These are phyloP conservation scores for Eragrostis curvula DNA, from an alignment of 176 grass and related monocot genomes.

Conservation along the genomic window DNA sequence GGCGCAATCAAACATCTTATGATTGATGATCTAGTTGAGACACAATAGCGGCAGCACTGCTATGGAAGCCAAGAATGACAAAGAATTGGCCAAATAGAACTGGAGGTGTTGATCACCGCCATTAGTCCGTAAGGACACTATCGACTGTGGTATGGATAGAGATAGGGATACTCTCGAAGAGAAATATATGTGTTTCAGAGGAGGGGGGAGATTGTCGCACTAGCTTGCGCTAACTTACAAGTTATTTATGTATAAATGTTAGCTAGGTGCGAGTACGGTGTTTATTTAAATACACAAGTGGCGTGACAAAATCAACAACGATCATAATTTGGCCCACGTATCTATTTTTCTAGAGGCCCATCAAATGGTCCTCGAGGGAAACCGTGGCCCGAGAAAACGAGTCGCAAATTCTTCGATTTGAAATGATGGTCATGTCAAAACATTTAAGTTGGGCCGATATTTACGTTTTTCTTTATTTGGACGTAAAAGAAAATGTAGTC, in stretches of 20 bases:
- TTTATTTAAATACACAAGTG: not conserved
- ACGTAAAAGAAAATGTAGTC: too few species aligned
- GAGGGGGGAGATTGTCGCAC: not conserved
- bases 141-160: not conserved
- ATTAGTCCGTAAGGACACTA: not conserved
- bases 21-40: not conserved
- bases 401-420: not conserved
- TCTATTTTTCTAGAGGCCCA: not conserved
- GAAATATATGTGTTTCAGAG: not conserved
- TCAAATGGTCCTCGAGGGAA: not conserved
- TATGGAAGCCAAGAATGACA: not conserved
- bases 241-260: not conserved
- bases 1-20: not conserved
- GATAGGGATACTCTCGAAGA: not conserved
- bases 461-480: not conserved
- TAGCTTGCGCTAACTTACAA: not conserved
- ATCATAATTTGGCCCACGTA: not conserved
- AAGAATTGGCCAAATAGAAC: not conserved
- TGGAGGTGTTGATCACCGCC: not conserved
- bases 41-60: not conserved
- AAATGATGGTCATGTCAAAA: not conserved
- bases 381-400: too few species aligned
- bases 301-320: not conserved
- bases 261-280: not conserved
- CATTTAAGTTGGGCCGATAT: not conserved